Evolutionary conservation across 2,329 filamentous ascomycete genomes (phyloP).

Genomic region (Monilinia polystroma): DNA sequence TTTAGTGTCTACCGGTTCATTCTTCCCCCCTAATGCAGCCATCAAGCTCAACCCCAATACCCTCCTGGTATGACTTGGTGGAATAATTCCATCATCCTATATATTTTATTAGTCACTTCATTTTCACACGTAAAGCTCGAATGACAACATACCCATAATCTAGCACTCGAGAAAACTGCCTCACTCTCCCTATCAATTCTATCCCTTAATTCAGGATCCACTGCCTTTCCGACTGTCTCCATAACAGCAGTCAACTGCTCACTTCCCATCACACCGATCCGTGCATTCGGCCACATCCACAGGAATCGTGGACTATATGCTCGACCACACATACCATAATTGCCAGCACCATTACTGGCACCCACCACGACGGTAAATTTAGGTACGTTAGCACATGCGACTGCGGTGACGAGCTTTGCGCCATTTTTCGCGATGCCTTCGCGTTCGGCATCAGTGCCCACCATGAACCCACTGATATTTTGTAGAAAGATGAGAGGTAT

Average conservation of each 20-base stretch:
- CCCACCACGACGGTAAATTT: slow-evolving; percentile 98
- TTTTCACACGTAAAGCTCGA: slow-evolving; percentile 13
- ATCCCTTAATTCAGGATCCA: slow-evolving; percentile 75
- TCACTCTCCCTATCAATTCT: slow-evolving; percentile 90
- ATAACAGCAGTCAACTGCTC: slow-evolving; percentile 92
- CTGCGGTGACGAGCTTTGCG: slow-evolving; percentile 92
- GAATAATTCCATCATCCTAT: slow-evolving; percentile 76
- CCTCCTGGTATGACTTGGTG: slow-evolving; percentile 70
- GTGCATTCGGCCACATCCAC: slow-evolving; percentile 98
- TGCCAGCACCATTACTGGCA: slow-evolving; percentile 87
- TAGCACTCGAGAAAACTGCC: slow-evolving; percentile 80
- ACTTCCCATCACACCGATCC: slow-evolving; percentile 91
- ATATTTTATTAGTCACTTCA: neutral
- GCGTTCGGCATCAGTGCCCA: slow-evolving; percentile 85
- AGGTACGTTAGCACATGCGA: slow-evolving; percentile 89
- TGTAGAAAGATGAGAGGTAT: slow-evolving; percentile 92
- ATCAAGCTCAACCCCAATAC: slow-evolving; percentile 72
- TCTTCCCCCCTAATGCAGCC: slow-evolving; percentile 68
- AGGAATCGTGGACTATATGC: slow-evolving; percentile 89
- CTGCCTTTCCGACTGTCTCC: slow-evolving; percentile 84
- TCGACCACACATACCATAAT: slow-evolving; percentile 97
- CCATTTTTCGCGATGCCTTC: slow-evolving; percentile 98
- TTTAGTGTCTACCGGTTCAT: slow-evolving; percentile 60
- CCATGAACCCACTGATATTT: slow-evolving; percentile 98
- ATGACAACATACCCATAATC: slow-evolving; percentile 66